phyloP scores from a whole-genome alignment of 1,284 basidiomycete species.

The Marasmius sp. region DNA sequence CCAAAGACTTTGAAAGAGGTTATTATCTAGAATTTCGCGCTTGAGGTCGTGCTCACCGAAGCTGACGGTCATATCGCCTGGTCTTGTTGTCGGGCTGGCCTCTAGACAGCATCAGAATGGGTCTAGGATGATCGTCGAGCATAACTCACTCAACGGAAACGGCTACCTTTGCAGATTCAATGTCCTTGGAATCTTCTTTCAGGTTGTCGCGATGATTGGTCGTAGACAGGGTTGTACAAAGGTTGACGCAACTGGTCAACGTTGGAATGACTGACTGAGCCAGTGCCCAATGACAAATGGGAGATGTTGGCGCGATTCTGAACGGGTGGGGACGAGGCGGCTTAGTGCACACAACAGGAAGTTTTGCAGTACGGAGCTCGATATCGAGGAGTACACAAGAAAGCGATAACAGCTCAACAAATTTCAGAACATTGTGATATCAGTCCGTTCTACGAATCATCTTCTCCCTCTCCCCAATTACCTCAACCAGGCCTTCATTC shows the following conservation, averaged over 20 bases:
- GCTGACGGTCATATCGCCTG: slow-evolving; percentile 88
- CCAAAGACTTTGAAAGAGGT: slow-evolving; percentile 72
- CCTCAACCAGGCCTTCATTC: slow-evolving; percentile 81
- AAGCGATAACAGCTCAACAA: not conserved
- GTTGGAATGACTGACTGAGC: not conserved
- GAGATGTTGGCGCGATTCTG: no score
- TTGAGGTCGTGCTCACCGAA: slow-evolving; percentile 58
- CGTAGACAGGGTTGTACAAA: not conserved
- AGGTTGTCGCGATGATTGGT: not conserved
- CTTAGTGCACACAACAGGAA: not conserved
- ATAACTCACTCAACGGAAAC: not conserved
- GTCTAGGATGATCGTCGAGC: not conserved
- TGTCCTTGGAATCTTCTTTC: not conserved
- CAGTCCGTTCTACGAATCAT: slow-evolving; percentile 66
- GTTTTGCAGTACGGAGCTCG: not conserved
- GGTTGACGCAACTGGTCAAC: not conserved
- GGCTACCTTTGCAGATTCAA: not conserved
- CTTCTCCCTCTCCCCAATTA: slow-evolving; percentile 85
- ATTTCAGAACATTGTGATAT: slow-evolving; percentile 28
- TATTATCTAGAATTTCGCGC: not conserved
- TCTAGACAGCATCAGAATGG: not conserved
- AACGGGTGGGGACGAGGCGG: no score
- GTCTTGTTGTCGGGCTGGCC: slow-evolving; percentile 77
- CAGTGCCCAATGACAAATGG: not conserved
- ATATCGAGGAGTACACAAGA: not conserved